phyloP scores from a whole-genome alignment of 2,329 filamentous ascomycete genomes.

The Epichloe sibirici region DNA sequence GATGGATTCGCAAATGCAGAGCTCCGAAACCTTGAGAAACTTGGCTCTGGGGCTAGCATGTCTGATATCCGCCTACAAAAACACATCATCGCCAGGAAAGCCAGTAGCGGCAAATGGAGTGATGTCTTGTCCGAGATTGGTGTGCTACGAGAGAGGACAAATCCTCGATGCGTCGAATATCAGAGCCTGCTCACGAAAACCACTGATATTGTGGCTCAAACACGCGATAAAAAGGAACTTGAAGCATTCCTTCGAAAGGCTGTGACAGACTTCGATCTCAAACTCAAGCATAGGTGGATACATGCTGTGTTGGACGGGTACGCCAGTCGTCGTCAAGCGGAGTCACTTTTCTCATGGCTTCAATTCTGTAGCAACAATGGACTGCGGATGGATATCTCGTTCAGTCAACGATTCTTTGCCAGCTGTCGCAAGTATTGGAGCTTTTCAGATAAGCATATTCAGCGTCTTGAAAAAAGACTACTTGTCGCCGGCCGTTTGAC shows the following conservation, averaged over 20 bases:
- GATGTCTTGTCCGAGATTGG: conserved; percentile 12
- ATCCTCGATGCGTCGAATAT: conserved; percentile 12
- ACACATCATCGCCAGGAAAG: conserved; percentile 16
- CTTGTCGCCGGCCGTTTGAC: conserved; percentile 19
- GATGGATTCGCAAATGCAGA: conserved; percentile 15
- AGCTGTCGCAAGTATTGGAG: conserved; percentile 22
- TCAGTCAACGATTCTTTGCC: conserved; percentile 16
- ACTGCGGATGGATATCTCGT: conserved; percentile 17
- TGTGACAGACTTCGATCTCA: conserved; percentile 14
- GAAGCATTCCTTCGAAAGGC: conserved; percentile 18
- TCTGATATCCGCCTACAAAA: conserved; percentile 17
- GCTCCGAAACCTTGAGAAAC: conserved; percentile 11
- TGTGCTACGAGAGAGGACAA: conserved; percentile 9
- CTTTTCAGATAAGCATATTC: conserved; percentile 18
- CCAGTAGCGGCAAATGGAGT: conserved; percentile 17
- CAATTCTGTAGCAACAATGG: conserved; percentile 19
- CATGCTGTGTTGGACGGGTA: conserved; percentile 19
- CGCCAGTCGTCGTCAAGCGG: conserved; percentile 16
- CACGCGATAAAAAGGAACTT: conserved; percentile 14
- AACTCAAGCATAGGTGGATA: conserved; percentile 16
- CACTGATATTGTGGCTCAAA: conserved; percentile 22
- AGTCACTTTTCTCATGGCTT: conserved; percentile 19
- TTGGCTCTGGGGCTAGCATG: conserved; percentile 10
- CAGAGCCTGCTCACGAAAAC: conserved; percentile 17
- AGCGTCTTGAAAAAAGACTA: conserved; percentile 6